Base-by-base conservation (phyloP, 345 rosid genomes). In the Dipteronia dyeriana region DNA sequence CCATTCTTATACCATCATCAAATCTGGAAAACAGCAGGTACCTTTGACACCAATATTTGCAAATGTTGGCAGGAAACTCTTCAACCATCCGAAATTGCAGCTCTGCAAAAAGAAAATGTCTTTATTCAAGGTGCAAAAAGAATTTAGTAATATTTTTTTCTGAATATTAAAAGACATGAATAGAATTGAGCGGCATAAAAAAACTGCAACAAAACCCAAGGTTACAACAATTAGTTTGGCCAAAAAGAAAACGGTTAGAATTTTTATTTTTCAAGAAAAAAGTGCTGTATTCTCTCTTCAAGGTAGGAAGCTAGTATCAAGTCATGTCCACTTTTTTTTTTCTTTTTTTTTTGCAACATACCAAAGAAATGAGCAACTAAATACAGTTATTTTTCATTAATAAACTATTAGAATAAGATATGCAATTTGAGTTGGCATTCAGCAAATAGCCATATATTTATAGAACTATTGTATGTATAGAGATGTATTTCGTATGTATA, bases 41-140 rank as follows among this genome's bases (percentile, higher is more conserved):
- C 73, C 99, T 84, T 77, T 96, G 99, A 79, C 83, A 81, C 98
- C 99, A 96, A 82, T 94, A 92, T 86, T 94, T 96, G 65, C 82
- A 79, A 72, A 86, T 84, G 63, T 20, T 82, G 66, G 84, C 76
- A 68, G 91, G 82, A 71, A 71, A 75, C 77, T 86, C 89, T 78
- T 85, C 89, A 59, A 41, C 16, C 75, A 76, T 82, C 71, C 79
- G 71, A 68, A 22, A 69, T 68, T 67, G 84, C 74, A 79, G 79
- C 74, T 84, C 98, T 93, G 88, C 73, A 78, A 17, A 83, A 78
- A 75, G 68, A 16, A 59, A 76, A 74, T 43, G 34, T 25, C 54
- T 61, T 49, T 68, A 29, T 45, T 47, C 23, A 70, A 59, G 69
- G 25, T 45, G 56, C 63, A 59, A 60, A 54, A 7, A 13, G 25